These are phyloP conservation scores for Chloris gayana DNA, from an alignment of 176 grass and related monocot species.

Conservation along the genomic window DNA sequence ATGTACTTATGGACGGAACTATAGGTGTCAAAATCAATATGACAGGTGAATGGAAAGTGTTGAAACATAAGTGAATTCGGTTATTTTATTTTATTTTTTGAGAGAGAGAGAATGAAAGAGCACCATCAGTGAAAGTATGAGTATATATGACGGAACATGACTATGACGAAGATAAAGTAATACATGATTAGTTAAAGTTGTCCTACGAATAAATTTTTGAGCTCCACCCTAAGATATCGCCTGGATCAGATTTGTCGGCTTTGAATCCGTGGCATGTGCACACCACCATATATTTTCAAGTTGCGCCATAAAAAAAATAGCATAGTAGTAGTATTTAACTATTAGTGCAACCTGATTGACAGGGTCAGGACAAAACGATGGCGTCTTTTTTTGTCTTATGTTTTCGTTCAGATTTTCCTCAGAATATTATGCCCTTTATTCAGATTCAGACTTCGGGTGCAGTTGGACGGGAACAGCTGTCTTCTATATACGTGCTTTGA, in stretches of 20 bases:
- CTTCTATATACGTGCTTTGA: constrained; percentile 35
- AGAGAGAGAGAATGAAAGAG: too few relatives aligned
- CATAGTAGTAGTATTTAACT: background rate
- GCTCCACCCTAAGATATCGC: background rate
- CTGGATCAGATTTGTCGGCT: constrained; percentile 31
- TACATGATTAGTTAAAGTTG: background rate
- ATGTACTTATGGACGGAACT: background rate
- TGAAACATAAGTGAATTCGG: too few relatives aligned
- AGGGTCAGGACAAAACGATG: constrained; percentile 16
- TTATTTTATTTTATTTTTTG: too few relatives aligned
- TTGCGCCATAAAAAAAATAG: background rate
- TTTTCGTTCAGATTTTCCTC: background rate
- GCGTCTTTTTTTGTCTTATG: background rate
- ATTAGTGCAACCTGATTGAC: background rate
- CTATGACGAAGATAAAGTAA: too few relatives aligned
- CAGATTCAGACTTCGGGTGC: constrained; percentile 18
- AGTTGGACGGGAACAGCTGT: constrained; percentile 26
- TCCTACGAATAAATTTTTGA: background rate
- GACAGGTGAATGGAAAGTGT: background rate
- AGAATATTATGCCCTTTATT: background rate
- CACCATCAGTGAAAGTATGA: background rate
- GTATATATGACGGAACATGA: too few relatives aligned
- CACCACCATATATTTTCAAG: constrained; percentile 8
- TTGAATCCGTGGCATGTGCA: constrained; percentile 33
- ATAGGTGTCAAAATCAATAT: background rate